Evolutionary conservation across 306 rosid species (phyloP), one percentile per base, ranked within the genome.

Genomic region (Castanea mollissima): DNA sequence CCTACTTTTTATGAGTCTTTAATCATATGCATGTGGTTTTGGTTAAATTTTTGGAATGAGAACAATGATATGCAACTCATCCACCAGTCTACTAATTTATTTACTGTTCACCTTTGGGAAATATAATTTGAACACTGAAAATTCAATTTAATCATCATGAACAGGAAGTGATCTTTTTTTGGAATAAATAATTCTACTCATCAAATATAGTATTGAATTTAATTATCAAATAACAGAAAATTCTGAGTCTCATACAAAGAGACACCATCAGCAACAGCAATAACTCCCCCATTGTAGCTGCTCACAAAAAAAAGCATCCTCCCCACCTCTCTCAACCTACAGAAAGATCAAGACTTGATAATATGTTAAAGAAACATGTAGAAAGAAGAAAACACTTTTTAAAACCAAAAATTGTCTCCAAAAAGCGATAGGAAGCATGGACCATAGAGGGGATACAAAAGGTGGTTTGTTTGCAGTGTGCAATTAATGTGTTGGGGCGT

Each of bases 201-300:
- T 29, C 0, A 29, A 2, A 29, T 2, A 29, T 1, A 29, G 2
- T 1, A 29, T 2, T 29, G 31, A 29, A 29, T 29, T 29, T 29
- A 29, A 29, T 29, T 29, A 29, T 29, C 31, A 29, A 29, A 29
- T 2, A 29, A 29, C 31, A 2, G 31, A 29, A 29, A 29, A 29
- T 29, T 29, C 31, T 29, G 13, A 23, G 71, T 49, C 59, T 51
- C 87, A 83, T 92, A 95, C 99, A 94, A 97, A 69, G 98, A 95
- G 70, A 95, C 99, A 41, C 99, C 98, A 89, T 92, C 97, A 80
- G 99, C 99, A 76, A 95, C 92, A 76, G 94, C 88, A 88, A 92
- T 85, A 81, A 93, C 91, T 85, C 97, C 97, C 6, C 96, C 94
- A 74, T 83, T 77, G 77, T 90, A 84, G 87, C 78, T 67, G 87